Percentiles rank a stretch among this genome's conserved stretches.
phyloP scores from a whole-genome alignment of 768 basidiomycete species.

The Hygrocybe coccinea region DNA sequence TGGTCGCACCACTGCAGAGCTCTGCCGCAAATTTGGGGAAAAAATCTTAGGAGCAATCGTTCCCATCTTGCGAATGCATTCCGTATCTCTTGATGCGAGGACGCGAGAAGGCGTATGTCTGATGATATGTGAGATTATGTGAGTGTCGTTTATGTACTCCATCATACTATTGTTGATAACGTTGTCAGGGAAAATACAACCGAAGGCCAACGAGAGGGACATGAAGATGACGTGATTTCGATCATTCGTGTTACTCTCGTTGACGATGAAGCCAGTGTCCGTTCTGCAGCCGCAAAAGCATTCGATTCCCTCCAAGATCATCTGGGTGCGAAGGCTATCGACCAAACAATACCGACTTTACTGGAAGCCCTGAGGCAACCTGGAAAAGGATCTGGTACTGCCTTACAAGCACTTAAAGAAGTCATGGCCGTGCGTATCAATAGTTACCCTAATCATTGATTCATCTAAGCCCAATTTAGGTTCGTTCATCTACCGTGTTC shows the following conservation, averaged over 20 bases:
- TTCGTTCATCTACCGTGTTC: conserved; percentile 93
- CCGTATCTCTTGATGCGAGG: conserved; percentile 54
- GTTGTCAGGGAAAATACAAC: conserved; percentile 69
- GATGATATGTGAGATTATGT: conserved; percentile 87
- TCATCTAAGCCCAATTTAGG: conserved; percentile 40
- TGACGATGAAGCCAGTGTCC: conserved; percentile 80
- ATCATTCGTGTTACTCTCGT: conserved; percentile 83
- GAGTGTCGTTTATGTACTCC: conserved; percentile 22
- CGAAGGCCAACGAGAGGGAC: conserved; percentile 77
- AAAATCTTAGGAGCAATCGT: conserved; percentile 81
- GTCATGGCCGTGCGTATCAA: conserved; percentile 75
- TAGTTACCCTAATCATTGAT: not conserved
- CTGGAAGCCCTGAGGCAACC: conserved; percentile 91
- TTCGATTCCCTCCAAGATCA: conserved; percentile 91
- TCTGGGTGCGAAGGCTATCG: conserved; percentile 86
- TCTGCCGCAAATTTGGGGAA: conserved; percentile 95
- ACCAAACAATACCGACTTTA: conserved; percentile 93
- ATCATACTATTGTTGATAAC: not conserved
- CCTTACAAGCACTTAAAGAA: conserved; percentile 86
- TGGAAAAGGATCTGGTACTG: conserved; percentile 91
- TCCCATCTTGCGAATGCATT: conserved; percentile 64
- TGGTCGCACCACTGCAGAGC: conserved; percentile 77
- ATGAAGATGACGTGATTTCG: conserved; percentile 83
- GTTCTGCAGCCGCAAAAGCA: conserved; percentile 81
- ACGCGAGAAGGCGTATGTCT: conserved; percentile 84